phyloP scores from a whole-genome alignment of 129 eudicot species.

The sunflower (Helianthus annuus) region DNA sequence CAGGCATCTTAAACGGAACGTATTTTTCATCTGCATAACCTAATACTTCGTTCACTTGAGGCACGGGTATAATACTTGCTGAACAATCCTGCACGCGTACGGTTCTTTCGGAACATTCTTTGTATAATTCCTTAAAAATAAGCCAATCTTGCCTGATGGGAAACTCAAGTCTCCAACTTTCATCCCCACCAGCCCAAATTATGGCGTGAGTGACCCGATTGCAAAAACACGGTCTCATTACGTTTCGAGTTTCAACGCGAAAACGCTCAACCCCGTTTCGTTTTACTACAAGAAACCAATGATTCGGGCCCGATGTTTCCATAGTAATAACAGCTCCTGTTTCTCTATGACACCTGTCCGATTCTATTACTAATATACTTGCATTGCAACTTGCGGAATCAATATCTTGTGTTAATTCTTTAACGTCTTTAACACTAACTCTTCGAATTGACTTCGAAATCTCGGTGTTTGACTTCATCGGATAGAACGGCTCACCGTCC shows the following conservation, averaged over 20 bases:
- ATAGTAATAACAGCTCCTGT: slow-evolving; percentile 56
- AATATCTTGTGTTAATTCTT: slow-evolving; percentile 36
- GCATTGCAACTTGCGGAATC: slow-evolving; percentile 58
- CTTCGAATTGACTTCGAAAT: slow-evolving; percentile 27
- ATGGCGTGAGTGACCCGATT: slow-evolving; percentile 70
- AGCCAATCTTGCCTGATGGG: slow-evolving; percentile 71
- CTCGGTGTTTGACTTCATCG: slow-evolving; percentile 34
- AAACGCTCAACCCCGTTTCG: slow-evolving; percentile 42
- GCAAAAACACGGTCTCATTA: slow-evolving; percentile 63
- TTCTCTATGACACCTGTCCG: slow-evolving; percentile 65
- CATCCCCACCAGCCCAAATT: slow-evolving; percentile 57
- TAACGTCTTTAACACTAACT: slow-evolving; percentile 36
- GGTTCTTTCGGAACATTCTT: slow-evolving; percentile 64
- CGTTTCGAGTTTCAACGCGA: slow-evolving; percentile 39
- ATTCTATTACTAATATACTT: slow-evolving; percentile 59
- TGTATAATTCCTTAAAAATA: slow-evolving; percentile 69
- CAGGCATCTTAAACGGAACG: slow-evolving; percentile 54
- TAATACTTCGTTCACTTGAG: slow-evolving; percentile 65
- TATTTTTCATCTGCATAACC: slow-evolving; percentile 27
- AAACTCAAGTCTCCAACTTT: slow-evolving; percentile 81
- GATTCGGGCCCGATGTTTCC: slow-evolving; percentile 47
- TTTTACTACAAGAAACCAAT: slow-evolving; percentile 65
- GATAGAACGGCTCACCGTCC: slow-evolving; percentile 29
- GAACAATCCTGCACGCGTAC: slow-evolving; percentile 33
- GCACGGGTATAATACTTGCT: slow-evolving; percentile 67